Evolutionary conservation across 1,139 yeast genomes (phyloP).

Genomic region (Hyphopichia wangnamkhiaoensis): DNA sequence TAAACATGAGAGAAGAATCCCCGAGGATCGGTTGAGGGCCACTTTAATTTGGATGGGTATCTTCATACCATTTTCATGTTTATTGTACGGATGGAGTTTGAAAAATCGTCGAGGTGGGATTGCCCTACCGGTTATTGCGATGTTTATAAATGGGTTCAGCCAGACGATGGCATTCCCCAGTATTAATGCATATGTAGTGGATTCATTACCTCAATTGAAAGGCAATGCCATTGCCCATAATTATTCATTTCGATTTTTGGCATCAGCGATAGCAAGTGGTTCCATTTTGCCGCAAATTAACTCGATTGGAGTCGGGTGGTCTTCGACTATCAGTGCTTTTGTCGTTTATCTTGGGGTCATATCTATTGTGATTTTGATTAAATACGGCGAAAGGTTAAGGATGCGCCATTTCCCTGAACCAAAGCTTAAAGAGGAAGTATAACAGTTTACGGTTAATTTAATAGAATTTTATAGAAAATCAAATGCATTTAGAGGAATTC

Average conservation of each 20-base stretch:
- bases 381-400: neutral
- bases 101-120: slow-evolving; percentile 6
- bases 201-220: slow-evolving; percentile 7
- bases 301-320: neutral
- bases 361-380: neutral
- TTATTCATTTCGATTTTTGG: neutral
- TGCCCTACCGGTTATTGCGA: slow-evolving; percentile 6
- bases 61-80: slow-evolving; percentile 3
- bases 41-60: slow-evolving; percentile 1
- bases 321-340: neutral
- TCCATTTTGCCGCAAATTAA: neutral
- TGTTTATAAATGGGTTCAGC: slow-evolving; percentile 6
- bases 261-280: neutral
- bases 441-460: too few relatives aligned
- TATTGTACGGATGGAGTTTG: slow-evolving; percentile 7
- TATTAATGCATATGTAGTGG: slow-evolving; percentile 7
- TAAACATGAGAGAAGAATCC: slow-evolving; percentile 4
- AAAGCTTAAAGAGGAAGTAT: too few relatives aligned
- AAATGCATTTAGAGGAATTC: too few relatives aligned
- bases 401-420: neutral
- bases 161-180: slow-evolving; percentile 7
- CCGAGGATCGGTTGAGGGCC: slow-evolving; percentile 7
- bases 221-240: neutral
- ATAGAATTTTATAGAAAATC: too few relatives aligned
- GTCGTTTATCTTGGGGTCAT: neutral